Evolutionary conservation across 2,329 filamentous ascomycete genomes (phyloP), one percentile per base, ranked within the genome.

Genomic region (Talaromyces marneffei): DNA sequence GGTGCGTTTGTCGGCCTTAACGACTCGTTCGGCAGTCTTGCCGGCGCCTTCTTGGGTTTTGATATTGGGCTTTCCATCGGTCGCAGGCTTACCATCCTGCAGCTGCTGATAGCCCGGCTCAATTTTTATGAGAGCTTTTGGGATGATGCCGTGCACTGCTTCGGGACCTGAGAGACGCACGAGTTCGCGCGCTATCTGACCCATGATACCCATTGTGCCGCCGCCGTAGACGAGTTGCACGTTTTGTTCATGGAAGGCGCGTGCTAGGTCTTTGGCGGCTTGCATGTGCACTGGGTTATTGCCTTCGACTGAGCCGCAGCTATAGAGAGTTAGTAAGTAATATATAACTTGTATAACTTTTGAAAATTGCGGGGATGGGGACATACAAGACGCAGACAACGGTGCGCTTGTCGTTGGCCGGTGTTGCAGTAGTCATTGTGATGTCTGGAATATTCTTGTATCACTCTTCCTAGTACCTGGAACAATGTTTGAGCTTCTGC

Each of bases 181-280:
- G 29, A 99, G 86, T 0, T 91, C 92, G 69, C 88, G 88, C 50
- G 94, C 91, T 10, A 97, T 77, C 73, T 97, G 92, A 71, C 94
- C 94, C 94, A 99, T 99, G 50, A 99, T 83, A 9, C 94, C 94
- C 39, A 91, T 86, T 2, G 93, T 97, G 70, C 94, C 94, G 67
- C 94, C 94, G 67, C 94, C 94, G 76, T 97, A 99, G 66, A 97
- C 92, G 46, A 99, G 85, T 9, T 85, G 83, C 69, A 95, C 91
- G 73, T 90, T 87, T 71, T 89, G 83, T 56, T 83, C 82, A 72
- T 92, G 88, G 78, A 97, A 88, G 66, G 83, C 81, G 35, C 80
- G 79, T 59, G 88, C 93, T 14, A 97, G 86, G 31, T 85, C 78
- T 40, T 88, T 87, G 2, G 94, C 94, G 7, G 91, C 87, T 73